Percentiles rank a stretch among this genome's conserved stretches.
Evolutionary conservation across 805 yeast genomes (phyloP).

Genomic region (Schwanniomyces vanrijiae): DNA sequence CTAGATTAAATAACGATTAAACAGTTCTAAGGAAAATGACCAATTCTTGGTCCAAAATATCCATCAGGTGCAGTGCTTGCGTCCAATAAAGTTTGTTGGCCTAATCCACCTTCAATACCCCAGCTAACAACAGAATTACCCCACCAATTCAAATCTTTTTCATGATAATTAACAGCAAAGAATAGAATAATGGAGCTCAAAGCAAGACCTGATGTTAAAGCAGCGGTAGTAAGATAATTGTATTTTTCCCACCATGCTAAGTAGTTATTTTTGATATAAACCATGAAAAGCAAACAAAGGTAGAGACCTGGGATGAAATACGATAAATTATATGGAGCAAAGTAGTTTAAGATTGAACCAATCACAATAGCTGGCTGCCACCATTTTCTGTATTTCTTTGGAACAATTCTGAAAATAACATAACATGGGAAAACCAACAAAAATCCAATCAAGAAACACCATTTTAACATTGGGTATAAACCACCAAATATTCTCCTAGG

Average conservation of each 20-base stretch:
- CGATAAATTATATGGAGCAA: slow-evolving; percentile 39
- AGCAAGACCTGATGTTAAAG: slow-evolving; percentile 34
- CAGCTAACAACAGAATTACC: slow-evolving; percentile 22
- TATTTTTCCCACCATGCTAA: slow-evolving; percentile 37
- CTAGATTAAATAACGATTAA: no score
- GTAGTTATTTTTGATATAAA: slow-evolving; percentile 25
- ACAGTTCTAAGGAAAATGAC: slow-evolving; percentile 9
- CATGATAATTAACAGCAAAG: slow-evolving; percentile 37
- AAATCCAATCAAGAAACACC: slow-evolving; percentile 34
- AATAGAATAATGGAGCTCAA: slow-evolving; percentile 34
- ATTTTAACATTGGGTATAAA: slow-evolving; percentile 33
- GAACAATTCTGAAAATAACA: slow-evolving; percentile 38
- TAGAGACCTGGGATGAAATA: slow-evolving; percentile 32
- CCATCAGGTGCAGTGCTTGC: slow-evolving; percentile 28
- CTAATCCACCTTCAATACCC: slow-evolving; percentile 37
- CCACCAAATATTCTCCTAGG: slow-evolving; percentile 34
- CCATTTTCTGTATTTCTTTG: slow-evolving; percentile 19
- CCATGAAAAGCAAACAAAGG: slow-evolving; percentile 26
- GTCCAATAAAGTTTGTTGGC: slow-evolving; percentile 15
- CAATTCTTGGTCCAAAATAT: slow-evolving; percentile 34
- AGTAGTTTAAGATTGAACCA: slow-evolving; percentile 33
- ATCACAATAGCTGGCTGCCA: slow-evolving; percentile 36
- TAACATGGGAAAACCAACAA: slow-evolving; percentile 31
- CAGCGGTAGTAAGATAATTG: slow-evolving; percentile 31
- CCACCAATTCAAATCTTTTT: slow-evolving; percentile 31